Evolutionary conservation across 2,329 filamentous ascomycete genomes (phyloP).

Genomic region (Stylonectria norvegica): DNA sequence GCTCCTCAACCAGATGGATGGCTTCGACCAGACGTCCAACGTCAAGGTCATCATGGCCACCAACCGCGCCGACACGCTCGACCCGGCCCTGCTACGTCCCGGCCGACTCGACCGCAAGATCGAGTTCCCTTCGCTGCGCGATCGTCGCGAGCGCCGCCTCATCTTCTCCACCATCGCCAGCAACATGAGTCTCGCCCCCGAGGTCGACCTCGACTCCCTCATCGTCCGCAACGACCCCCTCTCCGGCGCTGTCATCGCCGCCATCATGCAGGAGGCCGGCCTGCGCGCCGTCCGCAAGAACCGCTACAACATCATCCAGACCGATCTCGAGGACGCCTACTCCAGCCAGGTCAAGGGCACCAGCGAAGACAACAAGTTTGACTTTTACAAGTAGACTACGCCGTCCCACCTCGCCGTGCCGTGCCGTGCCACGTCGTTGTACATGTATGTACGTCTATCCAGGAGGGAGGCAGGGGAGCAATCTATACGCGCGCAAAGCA

Average conservation of each 20-base stretch:
- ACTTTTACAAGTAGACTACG: slow-evolving; percentile 89
- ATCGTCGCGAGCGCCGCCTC: slow-evolving; percentile 88
- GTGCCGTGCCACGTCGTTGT: too few species aligned
- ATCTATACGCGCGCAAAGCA: too few species aligned
- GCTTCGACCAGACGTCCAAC: slow-evolving; percentile 97
- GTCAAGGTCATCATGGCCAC: slow-evolving; percentile 99
- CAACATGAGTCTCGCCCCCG: slow-evolving; percentile 96
- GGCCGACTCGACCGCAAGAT: slow-evolving; percentile 97
- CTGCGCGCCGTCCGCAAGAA: slow-evolving; percentile 94
- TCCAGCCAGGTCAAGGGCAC: slow-evolving; percentile 89
- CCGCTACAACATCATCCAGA: slow-evolving; percentile 98
- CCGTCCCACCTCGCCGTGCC: too few species aligned
- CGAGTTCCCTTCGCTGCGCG: slow-evolving; percentile 92
- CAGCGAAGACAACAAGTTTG: slow-evolving; percentile 69
- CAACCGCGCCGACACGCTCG: slow-evolving; percentile 94
- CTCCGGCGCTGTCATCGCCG: slow-evolving; percentile 92
- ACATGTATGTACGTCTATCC: too few species aligned
- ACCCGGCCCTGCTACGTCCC: slow-evolving; percentile 89
- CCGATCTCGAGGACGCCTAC: slow-evolving; percentile 94
- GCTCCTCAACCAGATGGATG: slow-evolving; percentile 98
- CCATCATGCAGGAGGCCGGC: slow-evolving; percentile 98
- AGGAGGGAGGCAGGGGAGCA: too few species aligned
- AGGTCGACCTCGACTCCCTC: slow-evolving; percentile 92
- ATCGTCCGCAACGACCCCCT: slow-evolving; percentile 96
- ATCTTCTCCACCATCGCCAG: slow-evolving; percentile 97